phyloP scores from a whole-genome alignment of 139 green algal genomes.

The Volvox africanus region DNA sequence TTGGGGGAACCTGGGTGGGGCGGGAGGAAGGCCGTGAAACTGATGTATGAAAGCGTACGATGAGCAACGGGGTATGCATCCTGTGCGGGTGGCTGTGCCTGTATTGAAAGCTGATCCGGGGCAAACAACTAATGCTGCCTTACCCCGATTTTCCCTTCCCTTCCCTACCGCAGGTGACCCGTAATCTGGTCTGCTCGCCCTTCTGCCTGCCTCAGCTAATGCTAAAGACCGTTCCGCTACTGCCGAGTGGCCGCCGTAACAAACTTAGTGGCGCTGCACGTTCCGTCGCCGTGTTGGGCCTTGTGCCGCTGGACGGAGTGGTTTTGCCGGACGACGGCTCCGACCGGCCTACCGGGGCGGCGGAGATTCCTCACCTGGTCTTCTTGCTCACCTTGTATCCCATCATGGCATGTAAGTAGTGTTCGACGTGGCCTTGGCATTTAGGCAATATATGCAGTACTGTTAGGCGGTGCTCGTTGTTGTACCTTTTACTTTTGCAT shows the following conservation, averaged over 20 bases:
- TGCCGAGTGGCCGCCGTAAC: background rate
- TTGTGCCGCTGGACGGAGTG: constrained; percentile 47
- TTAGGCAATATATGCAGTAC: too few relatives aligned
- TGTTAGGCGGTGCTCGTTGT: too few relatives aligned
- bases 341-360: constrained; percentile 21
- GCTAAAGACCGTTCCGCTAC: background rate
- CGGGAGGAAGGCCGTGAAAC: too few relatives aligned
- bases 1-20: background rate
- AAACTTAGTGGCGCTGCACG: constrained; percentile 13
- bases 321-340: constrained; percentile 34
- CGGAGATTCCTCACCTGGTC: constrained; percentile 49
- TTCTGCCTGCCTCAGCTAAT: constrained; percentile 36
- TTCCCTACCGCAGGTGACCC: constrained; percentile 32
- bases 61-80: background rate
- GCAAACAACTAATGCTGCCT: background rate
- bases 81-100: background rate
- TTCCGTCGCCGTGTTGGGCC: background rate
- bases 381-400: constrained; percentile 50
- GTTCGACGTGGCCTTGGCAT: too few relatives aligned
- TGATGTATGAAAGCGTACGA: background rate
- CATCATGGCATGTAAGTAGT: constrained; percentile 14
- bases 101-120: too few relatives aligned
- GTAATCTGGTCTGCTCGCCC: constrained; percentile 53
- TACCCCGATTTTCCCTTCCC: background rate
- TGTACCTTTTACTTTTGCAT: too few relatives aligned